Base-by-base conservation (phyloP, 2,329 filamentous ascomycete genomes). In the Pseudocercospora pini-densiflorae region DNA sequence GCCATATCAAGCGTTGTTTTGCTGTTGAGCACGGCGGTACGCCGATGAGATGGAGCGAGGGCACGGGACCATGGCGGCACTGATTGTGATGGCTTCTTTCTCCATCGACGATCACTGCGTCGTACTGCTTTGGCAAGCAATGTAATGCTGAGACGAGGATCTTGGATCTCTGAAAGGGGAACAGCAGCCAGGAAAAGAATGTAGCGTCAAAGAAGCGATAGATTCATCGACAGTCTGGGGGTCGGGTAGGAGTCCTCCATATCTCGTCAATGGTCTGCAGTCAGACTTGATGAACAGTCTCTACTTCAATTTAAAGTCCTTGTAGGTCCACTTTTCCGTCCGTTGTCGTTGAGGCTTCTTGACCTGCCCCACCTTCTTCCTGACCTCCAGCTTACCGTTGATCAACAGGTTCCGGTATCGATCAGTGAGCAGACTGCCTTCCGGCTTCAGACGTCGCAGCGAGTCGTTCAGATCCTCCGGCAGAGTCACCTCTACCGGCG, bases 281-380 rank as follows among this genome's bases (percentile, higher is more conserved):
- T 3, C 27, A 27, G 27, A 6, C 27, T 27, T 27, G 27, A 27
- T 6, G 27, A 36, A 45, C 31, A 6, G 5, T 4, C 5, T 55
- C 72, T 5, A 76, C 67, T 71, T 73, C 62, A 92, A 80, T 73
- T 84, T 86, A 80, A 97, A 99, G 78, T 99, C 95, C 85, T 99
- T 99, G 84, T 97, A 92, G 53, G 90, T 89, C 95, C 95, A 99
- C 82, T 98, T 99, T 87, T 98, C 95, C 6, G 93, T 97, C 60
- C 89, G 81, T 79, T 92, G 92, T 72, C 84, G 89, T 85, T 89
- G 94, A 70, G 88, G 87, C 84, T 95, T 92, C 86, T 92, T 97
- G 75, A 86, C 87, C 81, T 95, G 94, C 6, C 90, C 87, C 65
- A 94, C 87, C 61, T 90, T 89, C 77, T 90, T 90, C 73, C 95